Evolutionary conservation across 2,329 filamentous ascomycete genomes (phyloP).

Genomic region (Uncinocarpus reesii): DNA sequence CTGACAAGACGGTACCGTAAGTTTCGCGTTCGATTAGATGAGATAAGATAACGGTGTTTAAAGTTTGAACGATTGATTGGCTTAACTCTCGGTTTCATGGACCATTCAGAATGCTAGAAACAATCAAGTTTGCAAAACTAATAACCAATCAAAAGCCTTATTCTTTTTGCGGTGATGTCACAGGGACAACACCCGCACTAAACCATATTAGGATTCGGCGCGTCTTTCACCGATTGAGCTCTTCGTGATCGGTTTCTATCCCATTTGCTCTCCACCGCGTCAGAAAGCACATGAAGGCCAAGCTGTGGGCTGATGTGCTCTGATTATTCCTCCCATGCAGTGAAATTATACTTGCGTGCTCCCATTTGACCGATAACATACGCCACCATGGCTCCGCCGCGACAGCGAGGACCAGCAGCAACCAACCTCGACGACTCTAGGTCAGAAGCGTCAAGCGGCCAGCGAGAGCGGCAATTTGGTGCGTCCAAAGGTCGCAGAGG

Average conservation of each 20-base stretch:
- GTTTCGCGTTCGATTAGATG: no score
- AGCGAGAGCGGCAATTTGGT: slow-evolving; percentile 29
- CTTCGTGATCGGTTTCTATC: no score
- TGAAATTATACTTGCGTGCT: not conserved
- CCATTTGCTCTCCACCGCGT: no score
- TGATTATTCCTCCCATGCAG: no score
- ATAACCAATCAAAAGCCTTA: not conserved
- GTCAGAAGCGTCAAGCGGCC: slow-evolving; percentile 39
- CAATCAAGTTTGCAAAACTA: no score
- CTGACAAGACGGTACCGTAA: no score
- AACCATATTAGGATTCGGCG: not conserved
- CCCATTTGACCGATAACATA: not conserved
- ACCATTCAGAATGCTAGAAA: no score
- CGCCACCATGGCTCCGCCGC: slow-evolving; percentile 27
- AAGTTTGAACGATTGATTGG: no score
- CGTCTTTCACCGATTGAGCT: no score
- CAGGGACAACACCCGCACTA: not conserved
- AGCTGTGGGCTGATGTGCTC: no score
- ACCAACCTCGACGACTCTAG: slow-evolving; percentile 37
- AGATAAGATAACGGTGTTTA: not conserved
- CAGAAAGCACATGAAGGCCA: no score
- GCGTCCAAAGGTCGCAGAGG: slow-evolving; percentile 27
- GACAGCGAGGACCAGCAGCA: slow-evolving; percentile 29
- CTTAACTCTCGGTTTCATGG: no score
- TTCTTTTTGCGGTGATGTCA: not conserved